phyloP scores from a whole-genome alignment of 768 basidiomycete genomes.

The Lactarius deliciosus region DNA sequence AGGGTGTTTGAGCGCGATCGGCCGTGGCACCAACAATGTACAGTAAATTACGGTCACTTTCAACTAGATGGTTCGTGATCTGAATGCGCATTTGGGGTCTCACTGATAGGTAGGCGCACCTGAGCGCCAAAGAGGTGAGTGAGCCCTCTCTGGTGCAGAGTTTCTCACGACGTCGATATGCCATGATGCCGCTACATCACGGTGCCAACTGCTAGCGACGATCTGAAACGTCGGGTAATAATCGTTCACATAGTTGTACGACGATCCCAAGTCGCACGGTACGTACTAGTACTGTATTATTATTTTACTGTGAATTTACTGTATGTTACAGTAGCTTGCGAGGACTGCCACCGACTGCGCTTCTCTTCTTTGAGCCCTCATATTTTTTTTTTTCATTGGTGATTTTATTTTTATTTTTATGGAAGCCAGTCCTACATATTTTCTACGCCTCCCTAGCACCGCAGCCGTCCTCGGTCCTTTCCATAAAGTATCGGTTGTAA shows the following conservation, averaged over 20 bases:
- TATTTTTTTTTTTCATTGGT: background rate
- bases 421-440: too few relatives aligned
- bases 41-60: background rate
- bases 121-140: too few relatives aligned
- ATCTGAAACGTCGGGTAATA: background rate
- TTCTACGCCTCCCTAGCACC: too few relatives aligned
- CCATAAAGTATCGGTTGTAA: too few relatives aligned
- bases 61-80: background rate
- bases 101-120: too few relatives aligned
- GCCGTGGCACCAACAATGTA: background rate
- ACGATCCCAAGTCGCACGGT: background rate
- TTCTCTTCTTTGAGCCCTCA: background rate
- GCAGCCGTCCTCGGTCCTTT: too few relatives aligned
- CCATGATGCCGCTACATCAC: background rate
- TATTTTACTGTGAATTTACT: background rate
- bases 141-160: background rate
- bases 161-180: background rate
- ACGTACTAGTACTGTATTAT: background rate
- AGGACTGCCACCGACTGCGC: background rate
- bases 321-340: background rate
- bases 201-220: background rate
- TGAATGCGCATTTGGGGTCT: background rate
- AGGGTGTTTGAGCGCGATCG: conserved; percentile 37
- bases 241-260: background rate
- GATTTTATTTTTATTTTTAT: too few relatives aligned